phyloP scores from a whole-genome alignment of 441 rosid genomes.

The Gossypium schwendimanii region DNA sequence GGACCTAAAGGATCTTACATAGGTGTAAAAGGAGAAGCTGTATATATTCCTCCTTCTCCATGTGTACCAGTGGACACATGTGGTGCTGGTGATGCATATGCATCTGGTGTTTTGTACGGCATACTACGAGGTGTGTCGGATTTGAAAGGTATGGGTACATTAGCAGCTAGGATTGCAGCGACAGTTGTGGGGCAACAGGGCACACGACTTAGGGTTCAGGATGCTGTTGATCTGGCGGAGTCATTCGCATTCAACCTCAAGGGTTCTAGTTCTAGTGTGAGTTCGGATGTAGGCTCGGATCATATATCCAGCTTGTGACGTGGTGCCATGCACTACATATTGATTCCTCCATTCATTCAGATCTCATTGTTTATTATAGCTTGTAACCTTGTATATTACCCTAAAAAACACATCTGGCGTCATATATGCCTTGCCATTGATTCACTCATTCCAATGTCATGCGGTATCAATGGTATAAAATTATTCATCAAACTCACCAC shows the following conservation, averaged over 20 bases:
- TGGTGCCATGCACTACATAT: not conserved
- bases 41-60: slow-evolving; percentile 73
- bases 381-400: slow-evolving; percentile 12
- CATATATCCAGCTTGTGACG: slow-evolving; percentile 49
- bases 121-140: slow-evolving; percentile 65
- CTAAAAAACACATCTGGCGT: slow-evolving; percentile 6
- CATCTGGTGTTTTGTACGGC: slow-evolving; percentile 81
- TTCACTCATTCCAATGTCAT: slow-evolving; percentile 1
- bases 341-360: not conserved
- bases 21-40: slow-evolving; percentile 91
- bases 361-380: slow-evolving; percentile 11
- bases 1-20: slow-evolving; percentile 88
- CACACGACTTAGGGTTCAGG: slow-evolving; percentile 74
- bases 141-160: slow-evolving; percentile 69
- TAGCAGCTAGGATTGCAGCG: slow-evolving; percentile 86
- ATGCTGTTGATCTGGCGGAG: slow-evolving; percentile 58
- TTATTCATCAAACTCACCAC: not conserved
- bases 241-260: slow-evolving; percentile 45
- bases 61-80: slow-evolving; percentile 79
- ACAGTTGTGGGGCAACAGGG: slow-evolving; percentile 88
- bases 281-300: slow-evolving; percentile 57
- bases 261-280: slow-evolving; percentile 25
- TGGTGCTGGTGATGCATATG: slow-evolving; percentile 94
- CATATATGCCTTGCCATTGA: slow-evolving; percentile 11
- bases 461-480: not conserved